Evolutionary conservation across 495 filamentous ascomycete genomes (phyloP).

Genomic region (Podospora fimiseda): DNA sequence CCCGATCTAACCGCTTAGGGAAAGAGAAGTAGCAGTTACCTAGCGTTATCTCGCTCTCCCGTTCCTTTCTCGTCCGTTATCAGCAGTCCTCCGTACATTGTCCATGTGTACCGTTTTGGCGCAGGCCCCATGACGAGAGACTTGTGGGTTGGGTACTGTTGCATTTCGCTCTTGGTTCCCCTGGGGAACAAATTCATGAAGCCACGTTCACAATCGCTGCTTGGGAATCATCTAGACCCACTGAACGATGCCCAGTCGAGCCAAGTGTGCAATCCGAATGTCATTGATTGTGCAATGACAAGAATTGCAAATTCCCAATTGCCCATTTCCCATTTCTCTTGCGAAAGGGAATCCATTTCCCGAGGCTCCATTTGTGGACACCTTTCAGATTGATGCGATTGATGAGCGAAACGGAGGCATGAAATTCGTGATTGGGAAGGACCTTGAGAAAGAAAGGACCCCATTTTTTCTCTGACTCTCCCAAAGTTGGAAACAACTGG

Average conservation of each 20-base stretch:
- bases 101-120: conserved; percentile 14
- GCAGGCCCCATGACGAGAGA: conserved; percentile 9
- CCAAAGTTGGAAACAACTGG: no score
- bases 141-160: conserved; percentile 26
- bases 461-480: neutral
- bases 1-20: neutral
- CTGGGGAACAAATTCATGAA: conserved; percentile 11
- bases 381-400: conserved; percentile 5
- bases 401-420: conserved; percentile 6
- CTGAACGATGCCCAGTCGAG: conserved; percentile 11
- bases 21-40: neutral
- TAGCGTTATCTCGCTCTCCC: conserved; percentile 2
- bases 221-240: conserved; percentile 6
- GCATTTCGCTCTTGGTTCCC: conserved; percentile 19
- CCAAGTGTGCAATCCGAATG: conserved; percentile 15
- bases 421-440: conserved; percentile 6
- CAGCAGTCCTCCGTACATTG: neutral
- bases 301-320: neutral
- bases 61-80: neutral
- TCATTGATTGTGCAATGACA: neutral
- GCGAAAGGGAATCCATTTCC: neutral
- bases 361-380: neutral
- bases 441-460: neutral
- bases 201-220: conserved; percentile 20
- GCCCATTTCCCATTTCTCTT: neutral